Base-by-base conservation (phyloP, 75 land plant species). In the Cupressus sempervirens region DNA sequence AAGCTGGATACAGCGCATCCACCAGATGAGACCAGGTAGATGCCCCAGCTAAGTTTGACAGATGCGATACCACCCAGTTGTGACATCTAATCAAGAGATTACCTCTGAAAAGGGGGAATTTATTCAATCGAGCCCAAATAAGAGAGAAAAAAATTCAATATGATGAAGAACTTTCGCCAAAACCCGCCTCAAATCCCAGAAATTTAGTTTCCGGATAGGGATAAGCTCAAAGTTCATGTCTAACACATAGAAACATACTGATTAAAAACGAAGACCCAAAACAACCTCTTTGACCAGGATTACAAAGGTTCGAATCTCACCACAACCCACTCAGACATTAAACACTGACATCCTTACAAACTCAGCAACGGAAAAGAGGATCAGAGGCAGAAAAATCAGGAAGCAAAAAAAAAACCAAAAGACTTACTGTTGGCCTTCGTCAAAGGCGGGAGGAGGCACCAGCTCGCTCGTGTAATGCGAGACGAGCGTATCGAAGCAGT, bases 401-500 rank as follows among this genome's bases (percentile, higher is more conserved):
- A 74, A 85, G 45, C n/a, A 30, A 26, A 53, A 86, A 10, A 7
- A 30, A 82, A 74, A 50, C 7, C 48, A 32, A 12, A 76, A 43
- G 52, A 43, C 90, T 86, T 89, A 96, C 98, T 92, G 97, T 41
- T 90, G 87, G 75, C 96, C 98, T 14, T 91, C 98, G 23, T 96
- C 98, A 76, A 96, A 96, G 34, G 90, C 97, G 12, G 98, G 94
- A 5, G 92, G 87, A 13, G 97, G 94, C 73, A 89, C 87, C n/a
- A 89, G 73, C 74, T 95, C 94, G 84, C 97, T 89, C 84, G 90
- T 95, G 94, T 95, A 96, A 87, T 96, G 96, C 38, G 96, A 93
- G 41, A 95, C 93, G 26, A 96, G 89, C 1, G 92, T 95, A 90
- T 96, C 98, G 92, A 96, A 96, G 91, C 98, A 96, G 87, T 91